These are phyloP conservation scores for Chrysoporthe cubensis DNA, from an alignment of 2,329 filamentous ascomycete genomes.

Conservation along the genomic window DNA sequence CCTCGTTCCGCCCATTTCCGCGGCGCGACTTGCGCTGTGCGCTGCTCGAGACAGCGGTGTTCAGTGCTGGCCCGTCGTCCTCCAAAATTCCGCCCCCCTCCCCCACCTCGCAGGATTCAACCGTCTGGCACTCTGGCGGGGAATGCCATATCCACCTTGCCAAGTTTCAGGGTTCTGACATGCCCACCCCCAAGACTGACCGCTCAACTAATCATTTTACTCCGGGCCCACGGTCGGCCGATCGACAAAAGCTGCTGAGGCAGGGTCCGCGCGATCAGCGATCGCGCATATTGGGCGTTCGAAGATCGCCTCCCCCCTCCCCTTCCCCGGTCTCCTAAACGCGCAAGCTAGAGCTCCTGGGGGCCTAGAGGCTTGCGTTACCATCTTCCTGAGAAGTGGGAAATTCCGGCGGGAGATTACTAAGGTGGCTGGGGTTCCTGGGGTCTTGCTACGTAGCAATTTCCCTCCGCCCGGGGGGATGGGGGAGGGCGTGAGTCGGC, in stretches of 20 bases:
- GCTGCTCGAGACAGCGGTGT: background rate
- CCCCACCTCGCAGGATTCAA: background rate
- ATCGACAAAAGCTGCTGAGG: background rate
- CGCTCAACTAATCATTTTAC: slow-evolving; percentile 4
- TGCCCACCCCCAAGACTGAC: background rate
- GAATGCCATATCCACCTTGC: background rate
- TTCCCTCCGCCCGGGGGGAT: slow-evolving; percentile 2
- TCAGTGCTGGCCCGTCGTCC: background rate
- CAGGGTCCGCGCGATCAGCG: slow-evolving; percentile 2
- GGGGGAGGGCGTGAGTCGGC: background rate
- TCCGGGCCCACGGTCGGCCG: background rate
- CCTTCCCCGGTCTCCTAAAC: background rate
- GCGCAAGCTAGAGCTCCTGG: background rate
- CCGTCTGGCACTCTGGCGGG: background rate
- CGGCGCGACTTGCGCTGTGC: background rate
- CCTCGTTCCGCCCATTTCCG: no score
- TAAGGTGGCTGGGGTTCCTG: background rate
- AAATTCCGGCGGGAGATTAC: background rate
- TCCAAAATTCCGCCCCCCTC: background rate
- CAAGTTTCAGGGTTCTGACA: slow-evolving; percentile 2
- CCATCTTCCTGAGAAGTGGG: background rate
- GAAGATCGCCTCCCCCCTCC: background rate
- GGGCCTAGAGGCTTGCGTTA: no score
- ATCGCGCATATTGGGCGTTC: background rate
- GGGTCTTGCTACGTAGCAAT: background rate